Base-by-base conservation (phyloP, 148 eudicot genomes). In the Gaultheria prostrata region DNA sequence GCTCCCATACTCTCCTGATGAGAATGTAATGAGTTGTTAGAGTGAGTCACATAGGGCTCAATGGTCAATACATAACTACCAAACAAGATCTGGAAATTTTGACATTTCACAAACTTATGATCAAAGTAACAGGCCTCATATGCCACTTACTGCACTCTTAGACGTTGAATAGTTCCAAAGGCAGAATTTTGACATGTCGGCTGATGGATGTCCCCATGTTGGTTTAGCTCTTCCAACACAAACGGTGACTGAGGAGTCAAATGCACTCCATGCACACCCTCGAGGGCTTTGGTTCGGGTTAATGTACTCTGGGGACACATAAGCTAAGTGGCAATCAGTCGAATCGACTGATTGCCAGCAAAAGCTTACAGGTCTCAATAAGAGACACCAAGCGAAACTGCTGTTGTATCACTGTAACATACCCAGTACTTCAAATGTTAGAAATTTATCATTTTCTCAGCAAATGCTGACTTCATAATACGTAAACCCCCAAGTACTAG, bases 241-340 rank as follows among this genome's bases (percentile, higher is more conserved):
- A 94, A 94, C 43, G 98, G 98, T 21, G 94, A 91, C 83, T 88
- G 93, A 80, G 94, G 92, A 74, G 89, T 90, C 86, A 97, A 85
- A 84, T 92, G 98, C 70, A 97, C 92, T 84, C 97, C 98, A 85
- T 90, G 93, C 50, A 97, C 87, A 85, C 97, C 98, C 85, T 91
- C 88, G 32, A 97, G 88, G 86, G 92, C 88, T 87, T 84, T 88
- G 61, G 89, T 89, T 43, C 86, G 79, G 76, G 77, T 92, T 89
- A 89, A 63, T 63, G 88, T 85, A 86, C 85, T 88, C 83, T 83
- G 88, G 87, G 90, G 88, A 94, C 88, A 83, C 99, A 96, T 96
- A 70, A 79, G 88, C 79, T 82, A 82, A 79, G 20, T 79, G 86
- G 88, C 90, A 94, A 89, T 80, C 88, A 85, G 83, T 88, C 88